Base-by-base conservation (phyloP, 768 basidiomycete species). In the Sarcomyxa edulis region DNA sequence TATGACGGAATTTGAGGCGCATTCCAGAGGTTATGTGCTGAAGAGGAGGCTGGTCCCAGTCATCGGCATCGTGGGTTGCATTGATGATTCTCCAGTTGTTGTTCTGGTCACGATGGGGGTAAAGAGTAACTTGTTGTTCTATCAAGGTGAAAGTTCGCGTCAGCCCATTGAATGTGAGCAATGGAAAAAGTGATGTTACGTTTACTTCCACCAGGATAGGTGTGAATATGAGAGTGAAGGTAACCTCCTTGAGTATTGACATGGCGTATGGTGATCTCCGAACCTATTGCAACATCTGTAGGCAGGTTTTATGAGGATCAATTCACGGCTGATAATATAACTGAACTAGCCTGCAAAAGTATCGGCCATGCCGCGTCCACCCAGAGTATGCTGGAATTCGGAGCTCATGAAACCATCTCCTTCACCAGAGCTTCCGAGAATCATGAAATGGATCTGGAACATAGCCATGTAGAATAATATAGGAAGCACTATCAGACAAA, bases 361-460 rank as follows among this genome's bases (percentile, higher is more conserved):
- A 58, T 99, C 93, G 8, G 73, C 71, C 96, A 98, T 97, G 6
- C 84, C 78, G 30, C 81, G 81, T 5, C 93, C 92, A 11, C 81
- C 71, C 9, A 99, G 69, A 0, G 94, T 97, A 54, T 98, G 95
- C 62, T 97, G 94, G 66, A 99, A 99, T 56, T 93, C 94, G 2
- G 92, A 89, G 64, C 89, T 95, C 96, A 99, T 99, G 62, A 99
- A 99, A 1, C 94, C 93, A 56, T 98, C 96, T 0, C 96, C 96
- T 37, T 98, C 95, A 22, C 96, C 96, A 2, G 88, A 86, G 59
- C 84, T 86, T 52, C 80, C 76, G 20, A 99, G 68, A 48, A 99
- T 74, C 54, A 82, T 53, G 64, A 98, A 97, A 58, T 99, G 96
- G 37, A 99, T 81, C 60, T 84, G 75, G 68, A 99, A 99, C 88